These are phyloP conservation scores for Neocatenulostroma microsporum DNA, from an alignment of 2,329 filamentous ascomycete species.

Conservation along the genomic window DNA sequence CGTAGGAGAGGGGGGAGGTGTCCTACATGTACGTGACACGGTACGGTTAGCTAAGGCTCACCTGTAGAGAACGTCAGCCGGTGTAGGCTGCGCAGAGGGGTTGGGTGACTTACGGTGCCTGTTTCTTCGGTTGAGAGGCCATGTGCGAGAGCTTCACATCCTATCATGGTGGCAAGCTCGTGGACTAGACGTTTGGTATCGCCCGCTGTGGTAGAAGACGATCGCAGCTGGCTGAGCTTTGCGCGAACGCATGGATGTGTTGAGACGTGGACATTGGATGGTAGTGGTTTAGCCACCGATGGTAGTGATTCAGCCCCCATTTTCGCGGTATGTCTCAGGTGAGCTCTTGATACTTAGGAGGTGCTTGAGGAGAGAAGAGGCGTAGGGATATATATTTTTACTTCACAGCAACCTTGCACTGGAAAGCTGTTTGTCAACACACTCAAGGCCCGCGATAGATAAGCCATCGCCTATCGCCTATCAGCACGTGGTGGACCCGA, in stretches of 20 bases:
- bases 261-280: constrained; percentile 61
- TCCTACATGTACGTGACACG: constrained; percentile 46
- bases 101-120: constrained; percentile 52
- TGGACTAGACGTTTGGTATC: constrained; percentile 77
- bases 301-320: too few relatives aligned
- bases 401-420: too few relatives aligned
- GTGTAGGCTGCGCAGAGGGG: constrained; percentile 11
- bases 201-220: constrained; percentile 57
- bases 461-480: too few relatives aligned
- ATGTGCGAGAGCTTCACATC: constrained; percentile 67
- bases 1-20: constrained; percentile 67
- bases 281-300: too few relatives aligned
- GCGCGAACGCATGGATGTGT: constrained; percentile 78
- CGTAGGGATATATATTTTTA: too few relatives aligned
- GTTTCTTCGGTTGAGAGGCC: constrained; percentile 51
- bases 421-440: too few relatives aligned
- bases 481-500: too few relatives aligned
- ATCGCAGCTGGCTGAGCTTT: constrained; percentile 86
- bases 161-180: constrained; percentile 77
- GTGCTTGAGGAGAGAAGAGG: too few relatives aligned
- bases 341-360: too few relatives aligned
- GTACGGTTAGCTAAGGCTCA: constrained; percentile 9
- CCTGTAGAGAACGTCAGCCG: constrained; percentile 18
- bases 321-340: too few relatives aligned
- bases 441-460: too few relatives aligned